Percentiles rank a stretch among this genome's conserved stretches.
Evolutionary conservation across 169 alveolate genomes (phyloP).

Genomic region (Babesia ovis): DNA sequence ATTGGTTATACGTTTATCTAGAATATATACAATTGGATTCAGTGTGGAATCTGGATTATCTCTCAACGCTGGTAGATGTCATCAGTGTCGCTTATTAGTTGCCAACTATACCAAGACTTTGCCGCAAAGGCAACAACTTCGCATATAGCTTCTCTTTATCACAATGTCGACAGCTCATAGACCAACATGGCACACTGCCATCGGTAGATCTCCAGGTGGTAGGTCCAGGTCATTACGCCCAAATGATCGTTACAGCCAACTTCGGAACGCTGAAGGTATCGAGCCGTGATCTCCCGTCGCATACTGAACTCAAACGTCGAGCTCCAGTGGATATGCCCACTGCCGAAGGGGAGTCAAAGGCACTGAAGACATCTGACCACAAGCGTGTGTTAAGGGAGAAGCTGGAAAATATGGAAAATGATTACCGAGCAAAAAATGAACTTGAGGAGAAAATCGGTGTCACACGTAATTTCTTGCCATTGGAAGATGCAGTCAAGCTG

Average conservation of each 20-base stretch:
- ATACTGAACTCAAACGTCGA: conserved; percentile 72
- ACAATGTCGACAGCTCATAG: conserved; percentile 82
- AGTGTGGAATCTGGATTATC: no score
- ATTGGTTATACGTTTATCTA: no score
- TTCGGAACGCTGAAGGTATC: conserved; percentile 74
- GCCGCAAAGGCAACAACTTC: no score
- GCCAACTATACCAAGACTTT: no score
- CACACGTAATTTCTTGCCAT: conserved; percentile 50
- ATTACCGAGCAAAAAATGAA: conserved; percentile 34
- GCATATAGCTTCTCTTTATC: conserved; percentile 2
- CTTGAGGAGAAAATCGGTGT: conserved; percentile 61
- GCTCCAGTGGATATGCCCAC: conserved; percentile 59
- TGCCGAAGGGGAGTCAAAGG: conserved; percentile 55
- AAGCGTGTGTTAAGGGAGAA: conserved; percentile 32
- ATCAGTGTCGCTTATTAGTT: no score
- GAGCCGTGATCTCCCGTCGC: conserved; percentile 78
- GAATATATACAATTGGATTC: no score
- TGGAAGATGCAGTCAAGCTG: conserved; percentile 64
- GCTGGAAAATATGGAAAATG: conserved; percentile 50
- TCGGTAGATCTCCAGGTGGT: conserved; percentile 77
- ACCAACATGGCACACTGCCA: conserved; percentile 82
- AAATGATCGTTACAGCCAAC: conserved; percentile 21
- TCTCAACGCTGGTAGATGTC: no score
- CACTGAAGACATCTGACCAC: conserved; percentile 45
- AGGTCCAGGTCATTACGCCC: neutral